These are phyloP conservation scores for Neurospora discreta DNA, from an alignment of 495 filamentous ascomycete species.

Conservation along the genomic window DNA sequence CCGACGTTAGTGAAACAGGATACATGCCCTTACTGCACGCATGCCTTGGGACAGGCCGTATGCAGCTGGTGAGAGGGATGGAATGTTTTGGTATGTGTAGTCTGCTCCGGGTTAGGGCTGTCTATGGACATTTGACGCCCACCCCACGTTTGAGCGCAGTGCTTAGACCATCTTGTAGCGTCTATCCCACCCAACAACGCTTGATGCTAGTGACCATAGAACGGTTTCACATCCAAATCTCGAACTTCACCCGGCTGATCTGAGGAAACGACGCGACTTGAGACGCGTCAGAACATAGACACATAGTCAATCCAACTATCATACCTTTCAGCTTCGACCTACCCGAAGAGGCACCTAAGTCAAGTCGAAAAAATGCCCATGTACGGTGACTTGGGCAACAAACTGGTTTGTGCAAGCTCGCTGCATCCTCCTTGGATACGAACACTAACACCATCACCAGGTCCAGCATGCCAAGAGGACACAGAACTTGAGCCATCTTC, in stretches of 20 bases:
- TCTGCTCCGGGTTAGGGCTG: not conserved
- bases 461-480: constrained; percentile 96
- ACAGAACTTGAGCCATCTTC: constrained; percentile 75
- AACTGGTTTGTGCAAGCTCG: constrained; percentile 46
- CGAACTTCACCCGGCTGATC: not conserved
- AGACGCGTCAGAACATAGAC: not conserved
- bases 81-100: not conserved
- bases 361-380: constrained; percentile 67
- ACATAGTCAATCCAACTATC: not conserved
- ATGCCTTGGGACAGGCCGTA: not conserved
- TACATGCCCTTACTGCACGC: not conserved
- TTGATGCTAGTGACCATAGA: not conserved
- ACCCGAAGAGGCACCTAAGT: constrained; percentile 54
- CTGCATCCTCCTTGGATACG: not conserved
- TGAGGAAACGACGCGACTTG: not conserved
- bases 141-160: not conserved
- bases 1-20: not conserved
- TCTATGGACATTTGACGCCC: not conserved
- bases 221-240: not conserved
- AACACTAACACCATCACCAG: constrained; percentile 34
- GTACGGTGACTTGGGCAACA: constrained; percentile 89
- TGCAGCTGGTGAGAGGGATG: not conserved
- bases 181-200: not conserved
- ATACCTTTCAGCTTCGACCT: not conserved
- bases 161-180: not conserved